A percentile compares a stretch with the other conserved stretches of the same genome.
Conservation (phyloP, 1,139 yeast species). For the Candida anutae region DNA sequence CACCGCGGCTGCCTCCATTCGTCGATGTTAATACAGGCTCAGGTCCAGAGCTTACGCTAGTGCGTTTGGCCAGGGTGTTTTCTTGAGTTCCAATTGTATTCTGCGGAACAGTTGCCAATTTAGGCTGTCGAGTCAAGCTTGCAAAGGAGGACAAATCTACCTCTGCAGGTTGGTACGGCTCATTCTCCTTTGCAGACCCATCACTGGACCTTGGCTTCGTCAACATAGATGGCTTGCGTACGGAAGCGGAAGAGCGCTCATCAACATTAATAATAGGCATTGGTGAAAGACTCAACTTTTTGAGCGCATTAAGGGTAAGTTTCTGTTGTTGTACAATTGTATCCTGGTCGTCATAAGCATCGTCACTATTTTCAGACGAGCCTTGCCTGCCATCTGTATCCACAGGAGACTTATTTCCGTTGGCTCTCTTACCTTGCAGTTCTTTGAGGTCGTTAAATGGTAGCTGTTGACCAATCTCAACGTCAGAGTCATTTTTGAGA, state of each 20-base stretch:
- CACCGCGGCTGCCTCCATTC: background rate
- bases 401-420: slow-evolving; percentile 1
- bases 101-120: slow-evolving; percentile 6
- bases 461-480: slow-evolving; percentile 36
- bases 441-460: slow-evolving; percentile 26
- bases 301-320: slow-evolving; percentile 38
- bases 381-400: background rate
- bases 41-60: background rate
- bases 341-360: slow-evolving; percentile 23
- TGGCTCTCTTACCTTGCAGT: slow-evolving; percentile 3
- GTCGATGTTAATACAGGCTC: background rate
- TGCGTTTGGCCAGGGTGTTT: slow-evolving; percentile 1
- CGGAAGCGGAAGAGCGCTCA: too few relatives aligned
- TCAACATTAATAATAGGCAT: slow-evolving; percentile 21
- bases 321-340: slow-evolving; percentile 34
- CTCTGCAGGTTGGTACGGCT: slow-evolving; percentile 48
- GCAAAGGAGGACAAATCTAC: slow-evolving; percentile 45
- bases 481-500: slow-evolving; percentile 23
- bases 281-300: slow-evolving; percentile 38
- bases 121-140: slow-evolving; percentile 40
- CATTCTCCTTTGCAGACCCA: slow-evolving; percentile 8
- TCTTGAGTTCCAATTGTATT: background rate
- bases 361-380: slow-evolving; percentile 1
- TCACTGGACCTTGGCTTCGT: slow-evolving; percentile 10
- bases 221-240: slow-evolving; percentile 3